Base-by-base conservation (phyloP, 306 rosid species). In the Pyrus communis region DNA sequence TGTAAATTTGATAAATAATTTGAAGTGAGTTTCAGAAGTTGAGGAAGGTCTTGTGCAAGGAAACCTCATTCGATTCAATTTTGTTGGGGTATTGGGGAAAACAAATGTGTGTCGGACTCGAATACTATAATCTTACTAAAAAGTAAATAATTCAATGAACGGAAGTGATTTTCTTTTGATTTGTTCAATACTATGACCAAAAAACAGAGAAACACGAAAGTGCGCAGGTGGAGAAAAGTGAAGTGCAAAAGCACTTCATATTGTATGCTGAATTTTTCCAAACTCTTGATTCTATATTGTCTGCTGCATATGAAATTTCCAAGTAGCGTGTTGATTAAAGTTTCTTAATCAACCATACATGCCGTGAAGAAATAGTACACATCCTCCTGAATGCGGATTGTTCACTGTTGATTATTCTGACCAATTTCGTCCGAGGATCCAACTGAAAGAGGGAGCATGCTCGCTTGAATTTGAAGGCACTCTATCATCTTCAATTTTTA, bases 1-100 rank as follows among this genome's bases (percentile, higher is more conserved):
- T 84, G 81, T 82, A 74, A 86, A 73, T 66, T 75, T 66, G 73
- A 40, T 54, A 4, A 75, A 82, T 81, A 83, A 75, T 79, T 77
- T 72, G 74, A 83, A 78, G 76, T 69, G 79, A 59, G 80, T 63
- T 64, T 59, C 52, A 77, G 83, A 61, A 81, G 72, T 77, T 51
- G 81, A 58, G 21, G 71, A 72, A 33, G 64, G 75, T 78, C 71
- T 71, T 49, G 19, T 14, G 19, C 54, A 49, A 14, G 77, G 70
- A 62, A 64, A 76, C 73, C 33, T 40, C 8, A 46, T 30, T 30
- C 4, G 33, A 30, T 30, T 28, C 30, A 2, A 28, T 28, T 28
- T 28, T 28, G 30, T 28, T 28, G 30, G 30, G 30, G 30, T 28
- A 28, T 28, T 28, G 30, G 30, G 30, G 3, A 28, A 28, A 28